Evolutionary conservation across 169 alveolate species (phyloP).

Genomic region (Plasmodium chabaudi): DNA sequence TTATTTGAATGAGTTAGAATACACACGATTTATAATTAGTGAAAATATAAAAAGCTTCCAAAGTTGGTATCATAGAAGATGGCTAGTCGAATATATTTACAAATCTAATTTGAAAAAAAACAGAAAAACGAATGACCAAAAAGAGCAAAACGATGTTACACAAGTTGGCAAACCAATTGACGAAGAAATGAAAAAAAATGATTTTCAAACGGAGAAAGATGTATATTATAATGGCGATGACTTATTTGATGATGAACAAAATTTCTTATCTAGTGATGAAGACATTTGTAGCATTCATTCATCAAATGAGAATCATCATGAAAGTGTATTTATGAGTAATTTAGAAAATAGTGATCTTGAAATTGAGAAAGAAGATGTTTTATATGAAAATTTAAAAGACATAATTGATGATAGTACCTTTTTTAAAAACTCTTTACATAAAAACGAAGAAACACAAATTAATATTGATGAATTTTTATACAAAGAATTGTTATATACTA

Average conservation of each 20-base stretch:
- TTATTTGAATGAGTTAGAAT: conserved; percentile 52
- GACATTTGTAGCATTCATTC: background rate
- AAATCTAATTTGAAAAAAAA: conserved; percentile 1
- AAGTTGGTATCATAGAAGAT: conserved; percentile 77
- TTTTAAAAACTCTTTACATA: conserved; percentile 58
- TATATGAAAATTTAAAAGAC: conserved; percentile 23
- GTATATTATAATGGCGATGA: background rate
- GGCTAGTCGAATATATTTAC: conserved; percentile 68
- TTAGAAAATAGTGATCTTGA: conserved; percentile 53
- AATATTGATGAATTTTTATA: conserved; percentile 68
- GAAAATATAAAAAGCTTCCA: conserved; percentile 74
- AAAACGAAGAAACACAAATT: conserved; percentile 9
- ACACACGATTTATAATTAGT: conserved; percentile 27
- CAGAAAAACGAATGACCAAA: background rate
- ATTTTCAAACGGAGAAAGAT: background rate
- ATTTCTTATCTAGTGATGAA: conserved; percentile 24
- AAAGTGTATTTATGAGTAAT: conserved; percentile 41
- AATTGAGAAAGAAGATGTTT: conserved; percentile 3
- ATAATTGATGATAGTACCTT: conserved; percentile 30
- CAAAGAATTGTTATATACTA: conserved; percentile 61
- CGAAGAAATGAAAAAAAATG: background rate
- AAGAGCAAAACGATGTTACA: background rate
- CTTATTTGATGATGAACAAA: conserved; percentile 25
- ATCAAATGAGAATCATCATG: background rate
- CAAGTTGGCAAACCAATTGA: background rate